Evolutionary conservation across 2,329 filamentous ascomycete genomes (phyloP).

Genomic region (Cryphonectria carpinicola): DNA sequence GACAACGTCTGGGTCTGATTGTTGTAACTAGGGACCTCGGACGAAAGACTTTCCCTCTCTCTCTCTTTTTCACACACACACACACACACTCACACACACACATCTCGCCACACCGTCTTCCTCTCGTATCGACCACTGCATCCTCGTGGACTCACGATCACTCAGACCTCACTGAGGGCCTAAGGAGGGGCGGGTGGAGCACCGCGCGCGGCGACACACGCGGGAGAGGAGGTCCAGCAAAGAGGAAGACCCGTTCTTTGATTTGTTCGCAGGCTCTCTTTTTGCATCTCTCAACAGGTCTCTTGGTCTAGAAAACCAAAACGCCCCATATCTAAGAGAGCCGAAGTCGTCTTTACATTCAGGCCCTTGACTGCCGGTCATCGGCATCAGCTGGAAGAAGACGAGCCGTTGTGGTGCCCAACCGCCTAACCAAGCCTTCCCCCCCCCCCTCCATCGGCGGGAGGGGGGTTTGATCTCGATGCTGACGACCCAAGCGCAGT

Average conservation of each 20-base stretch:
- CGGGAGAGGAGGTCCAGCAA: background rate
- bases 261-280: background rate
- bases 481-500: background rate
- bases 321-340: background rate
- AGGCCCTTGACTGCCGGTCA: background rate
- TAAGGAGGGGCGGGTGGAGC: background rate
- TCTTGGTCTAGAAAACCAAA: background rate
- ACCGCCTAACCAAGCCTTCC: background rate
- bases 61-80: background rate
- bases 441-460: no score
- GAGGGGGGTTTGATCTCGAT: background rate
- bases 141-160: background rate
- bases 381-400: background rate
- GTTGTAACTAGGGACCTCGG: background rate
- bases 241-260: background rate
- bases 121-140: background rate
- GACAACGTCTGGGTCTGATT: background rate
- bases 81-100: no score
- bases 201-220: background rate
- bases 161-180: background rate
- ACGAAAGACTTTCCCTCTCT: background rate
- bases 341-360: background rate
- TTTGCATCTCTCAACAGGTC: background rate
- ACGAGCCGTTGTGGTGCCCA: background rate
- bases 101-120: background rate